A percentile compares a stretch with the other conserved stretches of the same genome.
Evolutionary conservation across 2,329 filamentous ascomycete species (phyloP).

Genomic region (Hymenoscyphus fraxineus): DNA sequence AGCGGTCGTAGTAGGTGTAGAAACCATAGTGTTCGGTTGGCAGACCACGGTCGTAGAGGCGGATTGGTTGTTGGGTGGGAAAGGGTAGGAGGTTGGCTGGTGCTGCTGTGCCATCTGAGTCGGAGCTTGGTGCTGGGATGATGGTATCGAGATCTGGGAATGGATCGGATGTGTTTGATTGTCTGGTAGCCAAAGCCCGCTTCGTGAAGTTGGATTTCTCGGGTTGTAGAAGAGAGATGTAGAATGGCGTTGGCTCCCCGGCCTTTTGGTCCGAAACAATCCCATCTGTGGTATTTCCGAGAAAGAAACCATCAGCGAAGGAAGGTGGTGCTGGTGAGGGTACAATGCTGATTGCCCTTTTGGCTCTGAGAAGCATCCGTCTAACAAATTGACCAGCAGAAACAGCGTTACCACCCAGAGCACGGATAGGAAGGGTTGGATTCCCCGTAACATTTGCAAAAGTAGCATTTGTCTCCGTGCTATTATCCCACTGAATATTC

Average conservation of each 20-base stretch:
- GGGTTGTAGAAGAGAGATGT: constrained; percentile 65
- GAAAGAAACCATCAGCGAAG: constrained; percentile 66
- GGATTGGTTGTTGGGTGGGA: constrained; percentile 71
- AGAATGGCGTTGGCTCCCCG: constrained; percentile 86
- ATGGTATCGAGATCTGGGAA: constrained; percentile 45
- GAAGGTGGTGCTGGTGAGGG: constrained; percentile 45
- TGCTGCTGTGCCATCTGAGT: constrained; percentile 67
- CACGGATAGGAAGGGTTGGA: constrained; percentile 24
- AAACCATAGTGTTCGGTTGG: constrained; percentile 87
- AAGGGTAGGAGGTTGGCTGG: constrained; percentile 69
- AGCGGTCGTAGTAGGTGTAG: constrained; percentile 86
- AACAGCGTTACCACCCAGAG: constrained; percentile 31
- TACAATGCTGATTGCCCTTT: constrained; percentile 39
- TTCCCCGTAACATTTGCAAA: constrained; percentile 39
- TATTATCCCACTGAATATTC: constrained; percentile 70
- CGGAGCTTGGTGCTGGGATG: constrained; percentile 61
- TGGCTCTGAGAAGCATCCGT: constrained; percentile 28
- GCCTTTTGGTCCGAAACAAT: constrained; percentile 64
- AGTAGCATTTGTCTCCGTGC: constrained; percentile 42
- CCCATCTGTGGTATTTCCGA: constrained; percentile 81
- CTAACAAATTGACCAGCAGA: constrained; percentile 34
- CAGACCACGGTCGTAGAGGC: constrained; percentile 78
- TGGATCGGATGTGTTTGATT: constrained; percentile 16
- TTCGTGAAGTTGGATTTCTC: constrained; percentile 35
- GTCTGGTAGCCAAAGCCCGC: constrained; percentile 16